These are phyloP conservation scores for Quercus lobata DNA, from an alignment of 331 rosid species.

Conservation along the genomic window DNA sequence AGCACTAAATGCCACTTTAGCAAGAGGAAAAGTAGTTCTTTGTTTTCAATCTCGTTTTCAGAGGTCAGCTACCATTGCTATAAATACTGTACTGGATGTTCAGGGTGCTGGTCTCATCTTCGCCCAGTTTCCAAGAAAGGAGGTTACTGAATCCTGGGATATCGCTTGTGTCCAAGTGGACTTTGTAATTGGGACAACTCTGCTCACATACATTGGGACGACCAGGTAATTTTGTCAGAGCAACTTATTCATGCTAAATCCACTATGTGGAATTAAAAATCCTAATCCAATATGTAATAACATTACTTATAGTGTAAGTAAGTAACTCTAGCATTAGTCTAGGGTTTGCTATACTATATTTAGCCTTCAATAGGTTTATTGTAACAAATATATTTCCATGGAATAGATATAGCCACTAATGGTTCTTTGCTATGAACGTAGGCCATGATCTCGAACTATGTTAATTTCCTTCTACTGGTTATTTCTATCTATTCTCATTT, in stretches of 20 bases:
- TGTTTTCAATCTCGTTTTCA: slow-evolving; percentile 56
- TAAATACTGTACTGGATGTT: slow-evolving; percentile 28
- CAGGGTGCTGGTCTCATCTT: slow-evolving; percentile 43
- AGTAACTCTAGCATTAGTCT: too few relatives aligned
- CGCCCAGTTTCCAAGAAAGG: slow-evolving; percentile 49
- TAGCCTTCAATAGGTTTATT: too few relatives aligned
- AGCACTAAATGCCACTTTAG: slow-evolving; percentile 53
- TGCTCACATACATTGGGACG: slow-evolving; percentile 39
- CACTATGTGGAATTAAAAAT: not conserved
- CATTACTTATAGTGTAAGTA: too few relatives aligned
- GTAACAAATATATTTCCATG: too few relatives aligned
- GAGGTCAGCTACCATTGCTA: slow-evolving; percentile 30
- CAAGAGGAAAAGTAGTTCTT: slow-evolving; percentile 53
- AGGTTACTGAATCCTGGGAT: slow-evolving; percentile 31
- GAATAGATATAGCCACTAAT: too few relatives aligned
- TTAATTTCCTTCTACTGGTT: too few relatives aligned
- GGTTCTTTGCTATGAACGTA: too few relatives aligned
- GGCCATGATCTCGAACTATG: too few relatives aligned
- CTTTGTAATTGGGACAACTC: slow-evolving; percentile 40
- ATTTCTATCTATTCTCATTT: too few relatives aligned
- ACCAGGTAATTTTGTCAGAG: slow-evolving; percentile 27
- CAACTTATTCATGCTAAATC: slow-evolving; percentile 1
- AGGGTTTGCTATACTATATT: too few relatives aligned
- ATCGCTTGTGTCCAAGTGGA: slow-evolving; percentile 46
- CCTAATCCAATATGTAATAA: too few relatives aligned